Base-by-base conservation (phyloP, 1,284 basidiomycete genomes). In the Volvariella volvacea region DNA sequence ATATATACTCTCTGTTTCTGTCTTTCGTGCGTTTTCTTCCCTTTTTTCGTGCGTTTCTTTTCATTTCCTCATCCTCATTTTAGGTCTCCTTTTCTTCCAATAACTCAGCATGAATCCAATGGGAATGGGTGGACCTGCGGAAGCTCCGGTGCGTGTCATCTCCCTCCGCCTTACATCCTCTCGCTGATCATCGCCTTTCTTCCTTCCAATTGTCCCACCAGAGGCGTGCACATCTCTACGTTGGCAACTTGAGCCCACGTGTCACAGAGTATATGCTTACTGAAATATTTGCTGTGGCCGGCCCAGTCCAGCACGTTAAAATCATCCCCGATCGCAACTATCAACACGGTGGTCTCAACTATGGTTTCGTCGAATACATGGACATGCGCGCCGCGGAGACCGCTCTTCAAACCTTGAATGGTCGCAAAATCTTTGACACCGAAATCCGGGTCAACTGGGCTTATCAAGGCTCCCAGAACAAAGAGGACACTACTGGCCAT, bases 241-340 rank as follows among this genome's bases (percentile, higher is more conserved):
- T 98, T 65, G 95, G 95, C 53, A 97, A 97, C 67, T 74, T 99
- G 62, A 92, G 89, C 55, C 89, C 92, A 48, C 81, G 92, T 41
- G 94, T 97, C 44, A 91, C 87, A 46, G 88, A 90, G 71, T 92
- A 90, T 68, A 91, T 94, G 85, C 83, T 97, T 60, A 91, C 87
- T 40, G 92, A 96, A 67, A 95, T 96, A 56, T 96, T 96, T 64
- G 90, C 90, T 59, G 91, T 96, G 56, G 90, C 92, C 58, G 94
- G 94, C 33, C 84, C 88, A 48, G 92, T 97, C 51, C 90, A 94
- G 65, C 88, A 92, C 58, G 94, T 96, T 64, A 98, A 98, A 82
- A 97, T 99, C 64, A 96, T 99, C 62, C 92, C 93, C 37, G 94
- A 98, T 71, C 83, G 92, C 57, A 97, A 94, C 74, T 96, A 92